Base-by-base conservation (phyloP, 257 asterid species). In the Nyctanthes arbortristis region DNA sequence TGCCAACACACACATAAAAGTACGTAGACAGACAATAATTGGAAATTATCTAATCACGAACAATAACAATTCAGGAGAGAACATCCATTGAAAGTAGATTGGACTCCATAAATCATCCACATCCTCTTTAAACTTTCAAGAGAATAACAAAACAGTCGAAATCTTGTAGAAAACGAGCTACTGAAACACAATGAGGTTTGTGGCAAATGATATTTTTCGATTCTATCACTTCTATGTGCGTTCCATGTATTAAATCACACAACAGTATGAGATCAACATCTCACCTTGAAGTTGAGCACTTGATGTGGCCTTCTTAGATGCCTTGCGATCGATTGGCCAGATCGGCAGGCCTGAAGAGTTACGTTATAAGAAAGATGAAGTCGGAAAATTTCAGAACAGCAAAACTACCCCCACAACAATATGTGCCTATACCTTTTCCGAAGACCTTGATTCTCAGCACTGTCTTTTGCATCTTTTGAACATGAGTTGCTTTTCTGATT, bases 241-340 rank as follows among this genome's bases (percentile, higher is more conserved):
- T 67, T 37, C 67, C 29, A 40, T 58, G 20, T 43, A 36, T 58
- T 52, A 32, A 65, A 28, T 2, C 7, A 7, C 22, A 52, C 11
- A 56, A 71, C 67, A 54, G 37, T 66, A 24, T 32, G 58, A 9
- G 27, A 67, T 66, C 40, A 57, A 61, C 31, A 65, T 47, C 83
- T 68, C 65, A 87, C 97, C 93, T 80, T 81, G 90, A 55, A 55
- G 83, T 31, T 82, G 87, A 69, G 78, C 52, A 75, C 77, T 81
- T 59, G 82, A 71, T 78, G 74, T 61, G 61, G 91, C 87, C 82
- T 75, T 89, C 85, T 91, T 91, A 25, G 85, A 81, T 73, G 81
- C 80, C 81, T 89, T 87, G 75, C 88, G 80, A 10, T 82, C 96
- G 85, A 92, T 54, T 27, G 88, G 70, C 67, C 74, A 87, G n/a